phyloP scores from a whole-genome alignment of 768 basidiomycete genomes.

The Trametes sanguinea region DNA sequence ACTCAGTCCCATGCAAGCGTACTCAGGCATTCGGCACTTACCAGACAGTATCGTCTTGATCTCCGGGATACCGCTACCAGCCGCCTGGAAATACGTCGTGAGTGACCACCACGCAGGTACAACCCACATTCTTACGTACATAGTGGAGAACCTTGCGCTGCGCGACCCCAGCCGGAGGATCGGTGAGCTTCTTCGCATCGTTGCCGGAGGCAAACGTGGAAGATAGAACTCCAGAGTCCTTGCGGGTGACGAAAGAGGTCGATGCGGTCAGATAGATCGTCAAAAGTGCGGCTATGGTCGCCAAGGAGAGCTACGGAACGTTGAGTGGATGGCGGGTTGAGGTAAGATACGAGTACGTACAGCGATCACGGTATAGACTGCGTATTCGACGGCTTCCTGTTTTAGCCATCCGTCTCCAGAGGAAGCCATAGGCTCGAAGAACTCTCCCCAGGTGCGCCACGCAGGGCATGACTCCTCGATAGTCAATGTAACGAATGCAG shows the following conservation, averaged over 20 bases:
- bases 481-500: constrained; percentile 18
- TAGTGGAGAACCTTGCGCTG: constrained; percentile 82
- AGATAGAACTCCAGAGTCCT: constrained; percentile 77
- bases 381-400: constrained; percentile 59
- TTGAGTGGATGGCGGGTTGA: neutral
- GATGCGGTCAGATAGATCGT: constrained; percentile 89
- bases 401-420: constrained; percentile 36
- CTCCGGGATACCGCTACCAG: constrained; percentile 95
- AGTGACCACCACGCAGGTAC: neutral
- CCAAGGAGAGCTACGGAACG: constrained; percentile 62
- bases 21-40: constrained; percentile 30
- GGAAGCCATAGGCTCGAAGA: constrained; percentile 42
- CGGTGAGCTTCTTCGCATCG: constrained; percentile 25
- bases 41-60: constrained; percentile 94
- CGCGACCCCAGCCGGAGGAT: constrained; percentile 24
- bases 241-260: constrained; percentile 83
- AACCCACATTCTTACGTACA: constrained; percentile 45
- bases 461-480: constrained; percentile 51
- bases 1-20: constrained; percentile 3
- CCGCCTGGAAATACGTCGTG: constrained; percentile 55
- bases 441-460: constrained; percentile 79
- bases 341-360: constrained; percentile 50
- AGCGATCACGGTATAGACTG: constrained; percentile 72
- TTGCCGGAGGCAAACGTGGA: constrained; percentile 42
- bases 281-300: constrained; percentile 70